Conservation (phyloP, 2,329 filamentous ascomycete species). For the Fusarium pilosicola region DNA sequence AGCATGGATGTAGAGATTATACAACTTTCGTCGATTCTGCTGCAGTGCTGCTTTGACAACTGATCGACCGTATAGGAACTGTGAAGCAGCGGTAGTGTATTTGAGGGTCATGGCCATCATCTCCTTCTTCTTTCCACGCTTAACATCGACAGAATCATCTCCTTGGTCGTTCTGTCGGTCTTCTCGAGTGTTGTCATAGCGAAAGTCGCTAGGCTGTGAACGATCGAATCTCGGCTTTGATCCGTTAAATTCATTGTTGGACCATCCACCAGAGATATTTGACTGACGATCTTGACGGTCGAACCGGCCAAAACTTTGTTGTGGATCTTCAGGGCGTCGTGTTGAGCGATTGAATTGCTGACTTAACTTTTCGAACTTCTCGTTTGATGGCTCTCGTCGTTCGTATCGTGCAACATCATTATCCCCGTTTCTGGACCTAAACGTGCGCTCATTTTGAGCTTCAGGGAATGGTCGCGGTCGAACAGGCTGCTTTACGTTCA, state of each 20-base stretch:
- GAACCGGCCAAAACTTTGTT: not conserved
- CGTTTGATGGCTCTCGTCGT: not conserved
- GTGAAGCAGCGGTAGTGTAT: constrained; percentile 85
- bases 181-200: constrained; percentile 7
- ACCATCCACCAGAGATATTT: constrained; percentile 1
- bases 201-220: constrained; percentile 7
- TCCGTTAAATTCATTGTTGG: constrained; percentile 5
- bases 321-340: constrained; percentile 5
- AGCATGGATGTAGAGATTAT: constrained; percentile 83
- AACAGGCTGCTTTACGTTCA: constrained; percentile 44
- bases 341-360: not conserved
- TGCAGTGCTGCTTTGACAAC: constrained; percentile 83
- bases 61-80: constrained; percentile 89
- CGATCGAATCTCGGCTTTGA: constrained; percentile 10
- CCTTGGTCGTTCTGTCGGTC: constrained; percentile 21
- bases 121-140: constrained; percentile 41
- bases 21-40: constrained; percentile 73
- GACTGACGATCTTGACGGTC: not conserved
- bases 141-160: constrained; percentile 1
- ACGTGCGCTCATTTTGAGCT: constrained; percentile 9
- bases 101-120: constrained; percentile 53
- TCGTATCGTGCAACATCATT: not conserved
- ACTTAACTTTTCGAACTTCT: not conserved
- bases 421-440: not conserved
- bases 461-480: constrained; percentile 37